Conservation (phyloP, 2,329 filamentous ascomycete species). For the Exophiala lecanii-corni region DNA sequence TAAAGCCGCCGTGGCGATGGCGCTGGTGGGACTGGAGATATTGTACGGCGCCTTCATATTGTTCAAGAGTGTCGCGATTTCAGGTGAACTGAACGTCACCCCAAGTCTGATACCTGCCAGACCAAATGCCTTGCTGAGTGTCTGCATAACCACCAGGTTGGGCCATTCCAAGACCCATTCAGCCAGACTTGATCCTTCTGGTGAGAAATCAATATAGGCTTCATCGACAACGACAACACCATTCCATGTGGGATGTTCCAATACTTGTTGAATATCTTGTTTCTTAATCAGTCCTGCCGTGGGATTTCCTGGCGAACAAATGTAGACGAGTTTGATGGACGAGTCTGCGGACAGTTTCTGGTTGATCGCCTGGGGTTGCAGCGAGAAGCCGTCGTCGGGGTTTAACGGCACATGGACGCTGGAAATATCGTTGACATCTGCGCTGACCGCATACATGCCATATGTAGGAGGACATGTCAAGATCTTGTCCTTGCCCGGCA, state of each 20-base stretch:
- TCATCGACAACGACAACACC: slow-evolving; percentile 91
- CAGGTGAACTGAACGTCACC: slow-evolving; percentile 70
- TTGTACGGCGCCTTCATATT: slow-evolving; percentile 96
- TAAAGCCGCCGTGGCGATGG: slow-evolving; percentile 71
- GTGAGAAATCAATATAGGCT: slow-evolving; percentile 93
- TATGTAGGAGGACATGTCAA: slow-evolving; percentile 95
- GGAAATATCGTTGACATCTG: slow-evolving; percentile 85
- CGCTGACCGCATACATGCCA: slow-evolving; percentile 95
- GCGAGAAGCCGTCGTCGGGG: slow-evolving; percentile 64
- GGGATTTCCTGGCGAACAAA: slow-evolving; percentile 94
- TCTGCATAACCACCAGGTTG: slow-evolving; percentile 97
- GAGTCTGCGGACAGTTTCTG: slow-evolving; percentile 59
- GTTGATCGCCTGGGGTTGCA: slow-evolving; percentile 67
- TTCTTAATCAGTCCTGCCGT: slow-evolving; percentile 77
- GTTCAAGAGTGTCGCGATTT: slow-evolving; percentile 78
- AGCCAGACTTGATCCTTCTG: slow-evolving; percentile 72
- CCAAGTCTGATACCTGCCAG: slow-evolving; percentile 90
- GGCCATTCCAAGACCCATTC: slow-evolving; percentile 91
- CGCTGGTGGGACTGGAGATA: slow-evolving; percentile 80
- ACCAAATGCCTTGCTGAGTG: slow-evolving; percentile 95
- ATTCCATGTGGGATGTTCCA: slow-evolving; percentile 90
- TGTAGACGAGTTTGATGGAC: slow-evolving; percentile 80
- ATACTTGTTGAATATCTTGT: slow-evolving; percentile 64
- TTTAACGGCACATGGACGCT: slow-evolving; percentile 83
- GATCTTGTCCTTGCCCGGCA: slow-evolving; percentile 81